Base-by-base conservation (phyloP, 208 protist species). In the Acanthamoeba rhysodes region DNA sequence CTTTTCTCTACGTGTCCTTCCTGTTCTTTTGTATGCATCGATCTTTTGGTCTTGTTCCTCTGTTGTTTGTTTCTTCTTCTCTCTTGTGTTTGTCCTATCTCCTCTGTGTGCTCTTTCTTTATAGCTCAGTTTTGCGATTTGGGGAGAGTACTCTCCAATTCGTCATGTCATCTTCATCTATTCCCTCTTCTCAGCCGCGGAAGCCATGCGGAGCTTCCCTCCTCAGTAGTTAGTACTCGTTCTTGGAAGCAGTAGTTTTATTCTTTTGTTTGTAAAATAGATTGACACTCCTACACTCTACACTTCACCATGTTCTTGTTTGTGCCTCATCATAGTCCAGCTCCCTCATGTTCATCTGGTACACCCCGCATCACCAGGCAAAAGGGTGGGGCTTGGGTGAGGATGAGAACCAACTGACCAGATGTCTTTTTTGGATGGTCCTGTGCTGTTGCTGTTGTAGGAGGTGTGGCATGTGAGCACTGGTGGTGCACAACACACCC, bases 51-150 rank as follows among this genome's bases (percentile, higher is more conserved):
- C 55, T 24, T 90, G 27, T 90, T 66, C 27, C 37, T 68, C 62
- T 90, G 16, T 84, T 5, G 0, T 84, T 87, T 27, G 53, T 22
- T 59, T 62, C 10, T 27, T 87, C 50, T 87, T 57, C 48, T 90
- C 7, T 16, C 7, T 90, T 29, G 0, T 64, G 22, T 45, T 48
- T 20, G 18, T 29, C 41, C 3, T n/a, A 4, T 48, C 2, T 12
- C n/a, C 14, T 87, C 50, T 87, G 0, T 24, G 57, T 20, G 8
- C 20, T 90, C 57, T 4, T 90, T 27, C 20, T 48, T 20, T 18
- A 0, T 5, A 68, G 62, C 62, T 68, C 72, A 80, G 72, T 80
- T 80, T 80, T 80, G 72, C 72, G 72, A 32, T 80, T 48, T 80
- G 32, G 72, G 34, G 72, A 80, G 72, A 20, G 37, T 76, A 16